Conservation (phyloP, 1,139 yeast species). For the Blastobotrys illinoisensis region DNA sequence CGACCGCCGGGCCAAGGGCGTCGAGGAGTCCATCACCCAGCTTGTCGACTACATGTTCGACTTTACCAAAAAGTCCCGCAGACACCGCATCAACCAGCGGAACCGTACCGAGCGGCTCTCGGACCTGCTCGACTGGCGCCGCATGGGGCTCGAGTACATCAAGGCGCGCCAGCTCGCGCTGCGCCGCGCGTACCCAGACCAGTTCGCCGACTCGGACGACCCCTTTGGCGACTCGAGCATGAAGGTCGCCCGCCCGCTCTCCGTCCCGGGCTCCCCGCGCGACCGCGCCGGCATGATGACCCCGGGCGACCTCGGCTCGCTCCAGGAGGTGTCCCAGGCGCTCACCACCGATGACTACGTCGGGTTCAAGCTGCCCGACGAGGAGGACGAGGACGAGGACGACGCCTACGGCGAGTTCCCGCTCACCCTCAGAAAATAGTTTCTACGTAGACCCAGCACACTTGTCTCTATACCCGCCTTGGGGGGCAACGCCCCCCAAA, state of each 20-base stretch:
- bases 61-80: constrained; percentile 80
- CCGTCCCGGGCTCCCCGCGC: constrained; percentile 93
- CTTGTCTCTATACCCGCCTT: neutral
- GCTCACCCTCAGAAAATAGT: constrained; percentile 15
- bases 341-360: constrained; percentile 77
- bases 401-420: constrained; percentile 19
- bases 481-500: neutral
- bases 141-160: constrained; percentile 95
- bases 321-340: constrained; percentile 76
- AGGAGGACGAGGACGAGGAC: constrained; percentile 42
- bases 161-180: constrained; percentile 91
- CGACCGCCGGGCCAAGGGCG: constrained; percentile 88
- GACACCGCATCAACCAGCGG: constrained; percentile 97
- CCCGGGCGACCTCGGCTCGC: constrained; percentile 95
- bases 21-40: constrained; percentile 92
- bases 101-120: constrained; percentile 92
- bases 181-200: constrained; percentile 89
- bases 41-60: constrained; percentile 85
- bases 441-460: neutral
- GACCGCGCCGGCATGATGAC: constrained; percentile 69
- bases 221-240: constrained; percentile 41
- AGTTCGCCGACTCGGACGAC: constrained; percentile 44
- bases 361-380: constrained; percentile 66
- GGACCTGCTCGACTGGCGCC: constrained; percentile 92
- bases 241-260: constrained; percentile 84